A percentile compares a stretch with the other conserved stretches of the same genome.
Conservation (phyloP, 2,329 filamentous ascomycete genomes). For the Fusarium pseudoanthophilum region DNA sequence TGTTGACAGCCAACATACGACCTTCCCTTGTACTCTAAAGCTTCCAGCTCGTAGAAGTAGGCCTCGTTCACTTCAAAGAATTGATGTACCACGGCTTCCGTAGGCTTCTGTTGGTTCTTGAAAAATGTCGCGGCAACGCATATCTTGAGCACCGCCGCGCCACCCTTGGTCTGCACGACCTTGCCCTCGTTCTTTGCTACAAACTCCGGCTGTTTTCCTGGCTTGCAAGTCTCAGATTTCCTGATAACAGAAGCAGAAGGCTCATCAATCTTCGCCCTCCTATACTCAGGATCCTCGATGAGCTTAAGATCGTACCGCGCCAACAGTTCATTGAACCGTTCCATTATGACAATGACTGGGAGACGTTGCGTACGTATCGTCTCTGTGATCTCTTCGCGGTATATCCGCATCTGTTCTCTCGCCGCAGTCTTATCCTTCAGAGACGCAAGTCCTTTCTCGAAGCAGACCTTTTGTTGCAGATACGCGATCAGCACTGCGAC, state of each 20-base stretch:
- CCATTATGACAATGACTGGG: not conserved
- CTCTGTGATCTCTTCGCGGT: not conserved
- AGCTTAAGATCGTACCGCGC: not conserved
- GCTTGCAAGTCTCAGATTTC: accelerated
- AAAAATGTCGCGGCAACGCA: not conserved
- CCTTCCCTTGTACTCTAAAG: not conserved
- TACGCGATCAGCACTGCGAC: not conserved
- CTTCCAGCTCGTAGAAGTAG: not conserved
- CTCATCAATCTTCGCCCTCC: not conserved
- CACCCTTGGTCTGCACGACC: not conserved
- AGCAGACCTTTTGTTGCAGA: not conserved
- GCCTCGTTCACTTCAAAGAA: not conserved
- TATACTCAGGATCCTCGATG: not conserved
- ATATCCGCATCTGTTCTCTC: not conserved
- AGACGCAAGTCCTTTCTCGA: not conserved
- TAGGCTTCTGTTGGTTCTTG: not conserved
- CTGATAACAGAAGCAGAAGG: accelerated
- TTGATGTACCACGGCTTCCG: not conserved
- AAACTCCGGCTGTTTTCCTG: accelerated
- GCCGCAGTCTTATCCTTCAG: not conserved
- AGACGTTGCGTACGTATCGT: not conserved
- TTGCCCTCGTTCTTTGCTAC: not conserved
- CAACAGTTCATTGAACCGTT: not conserved
- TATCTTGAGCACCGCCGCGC: not conserved
- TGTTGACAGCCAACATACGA: not conserved